A percentile compares a stretch with the other conserved stretches of the same genome.
Conservation (phyloP, 495 filamentous ascomycete species). For the Aspergillus heteromorphus region DNA sequence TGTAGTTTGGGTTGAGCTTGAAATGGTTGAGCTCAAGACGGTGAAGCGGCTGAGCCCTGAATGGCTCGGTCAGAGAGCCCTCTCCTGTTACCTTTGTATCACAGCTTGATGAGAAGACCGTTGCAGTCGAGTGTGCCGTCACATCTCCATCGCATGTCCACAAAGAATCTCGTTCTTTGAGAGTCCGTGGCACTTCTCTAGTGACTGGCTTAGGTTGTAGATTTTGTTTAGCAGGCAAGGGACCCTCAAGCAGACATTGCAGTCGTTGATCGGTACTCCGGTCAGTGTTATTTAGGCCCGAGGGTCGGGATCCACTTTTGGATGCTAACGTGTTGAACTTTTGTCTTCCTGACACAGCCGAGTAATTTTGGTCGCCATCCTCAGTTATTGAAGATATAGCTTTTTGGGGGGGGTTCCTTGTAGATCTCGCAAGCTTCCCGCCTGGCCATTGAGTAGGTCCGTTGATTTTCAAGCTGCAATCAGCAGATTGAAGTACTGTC, state of each 20-base stretch:
- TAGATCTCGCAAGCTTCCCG: conserved; percentile 9
- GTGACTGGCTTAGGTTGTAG: conserved; percentile 3
- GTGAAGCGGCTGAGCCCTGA: conserved; percentile 49
- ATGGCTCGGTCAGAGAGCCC: conserved; percentile 33
- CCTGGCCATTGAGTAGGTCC: background rate
- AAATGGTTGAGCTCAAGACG: conserved; percentile 63
- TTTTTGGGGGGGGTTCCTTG: conserved; percentile 10
- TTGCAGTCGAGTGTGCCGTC: background rate
- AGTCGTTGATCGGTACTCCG: conserved; percentile 22
- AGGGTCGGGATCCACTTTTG: background rate
- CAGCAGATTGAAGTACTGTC: conserved; percentile 19
- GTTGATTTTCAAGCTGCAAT: conserved; percentile 17
- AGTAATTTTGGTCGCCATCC: conserved; percentile 31
- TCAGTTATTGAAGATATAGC: conserved; percentile 32
- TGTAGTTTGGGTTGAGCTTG: conserved; percentile 72
- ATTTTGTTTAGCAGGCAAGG: conserved; percentile 25
- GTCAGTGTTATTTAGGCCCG: background rate
- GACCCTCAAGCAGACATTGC: conserved; percentile 31
- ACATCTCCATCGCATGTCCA: background rate
- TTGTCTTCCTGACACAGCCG: background rate
- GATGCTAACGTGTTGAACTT: background rate
- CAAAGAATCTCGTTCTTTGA: background rate
- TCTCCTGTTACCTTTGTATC: conserved; percentile 6
- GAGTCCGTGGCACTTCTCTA: background rate
- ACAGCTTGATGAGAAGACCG: background rate